Evolutionary conservation across 768 basidiomycete genomes (phyloP), one percentile per base, ranked within the genome.

Genomic region (Tubosaeta sp.): DNA sequence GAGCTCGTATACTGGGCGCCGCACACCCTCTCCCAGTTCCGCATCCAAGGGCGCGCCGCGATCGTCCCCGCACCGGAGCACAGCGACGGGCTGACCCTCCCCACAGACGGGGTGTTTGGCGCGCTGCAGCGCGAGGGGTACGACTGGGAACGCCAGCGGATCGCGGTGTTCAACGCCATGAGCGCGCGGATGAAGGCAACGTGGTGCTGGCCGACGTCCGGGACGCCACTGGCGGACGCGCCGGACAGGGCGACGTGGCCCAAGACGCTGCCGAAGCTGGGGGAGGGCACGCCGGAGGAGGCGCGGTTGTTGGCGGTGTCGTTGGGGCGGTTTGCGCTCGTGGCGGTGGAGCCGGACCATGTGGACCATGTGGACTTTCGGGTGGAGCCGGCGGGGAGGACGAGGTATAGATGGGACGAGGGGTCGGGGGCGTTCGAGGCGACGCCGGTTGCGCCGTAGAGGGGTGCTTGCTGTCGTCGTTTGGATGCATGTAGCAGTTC

Each of bases 1-100:
- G 85, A 92, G 63, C 56, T 85, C 38, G 79, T 75, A 11, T 92
- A 86, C 83, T 94, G 89, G 87, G 77, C 84, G 46, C 73, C 78
- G 27, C 76, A 78, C 19, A 76, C 80, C 0, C 66, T 76, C 46
- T 83, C 88, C 62, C 91, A 94, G 60, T 91, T 84, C 63, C 83
- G 92, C 42, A 69, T 94, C 60, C 53, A 71, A 0, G 90, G 84
- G 1, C 66, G 65, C 13, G 80, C 78, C 19, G 74, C 72, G 62
- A 55, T 90, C 52, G 71, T 90, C 19, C 80, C 86, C 1, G 58
- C 73, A 0, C 76, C 79, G 0, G 54, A 60, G 6, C 73, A 78
- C 56, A n/a, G 46, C 38, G 62, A 60, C 12, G 11, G n/a, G n/a
- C n/a, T n/a, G n/a, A n/a, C 54, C 6, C 56, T 56, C 10, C 54